These are phyloP conservation scores for Aquilaria yunnanensis DNA, from an alignment of 345 rosid species.

Conservation along the genomic window DNA sequence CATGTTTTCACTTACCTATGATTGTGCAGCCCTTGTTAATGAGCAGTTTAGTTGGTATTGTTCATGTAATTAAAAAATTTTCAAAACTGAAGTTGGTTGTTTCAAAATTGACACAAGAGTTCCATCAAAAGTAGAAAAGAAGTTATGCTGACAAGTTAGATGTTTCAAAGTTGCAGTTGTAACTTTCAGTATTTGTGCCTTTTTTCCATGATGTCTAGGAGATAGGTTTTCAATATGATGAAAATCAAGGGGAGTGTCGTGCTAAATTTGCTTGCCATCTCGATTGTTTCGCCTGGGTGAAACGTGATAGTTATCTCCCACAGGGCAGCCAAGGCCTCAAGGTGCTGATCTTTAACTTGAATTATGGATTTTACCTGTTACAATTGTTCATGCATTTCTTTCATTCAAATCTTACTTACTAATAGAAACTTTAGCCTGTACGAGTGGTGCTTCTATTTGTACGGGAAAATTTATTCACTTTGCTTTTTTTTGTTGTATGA, in stretches of 20 bases:
- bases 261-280: conserved; percentile 91
- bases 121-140: too few relatives aligned
- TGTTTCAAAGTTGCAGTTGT: too few relatives aligned
- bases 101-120: too few relatives aligned
- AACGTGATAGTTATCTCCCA: conserved; percentile 98
- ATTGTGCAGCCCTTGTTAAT: too few relatives aligned
- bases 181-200: conserved; percentile 1
- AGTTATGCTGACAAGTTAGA: too few relatives aligned
- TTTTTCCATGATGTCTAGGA: conserved; percentile 37
- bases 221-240: conserved; percentile 83
- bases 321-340: conserved; percentile 98
- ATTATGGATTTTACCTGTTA: too few relatives aligned
- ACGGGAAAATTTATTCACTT: background rate
- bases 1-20: too few relatives aligned
- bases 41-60: too few relatives aligned
- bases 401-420: conserved; percentile 9
- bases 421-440: conserved; percentile 9
- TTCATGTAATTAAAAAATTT: too few relatives aligned
- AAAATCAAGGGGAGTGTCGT: conserved; percentile 93
- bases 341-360: conserved; percentile 34
- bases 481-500: background rate
- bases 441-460: conserved; percentile 8
- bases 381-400: conserved; percentile 1
- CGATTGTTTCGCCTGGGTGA: conserved; percentile 99
- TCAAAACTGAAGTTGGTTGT: too few relatives aligned